A percentile compares a stretch with the other conserved stretches of the same genome.
Conservation (phyloP, 345 rosid genomes). For the Mercurialis annua region DNA sequence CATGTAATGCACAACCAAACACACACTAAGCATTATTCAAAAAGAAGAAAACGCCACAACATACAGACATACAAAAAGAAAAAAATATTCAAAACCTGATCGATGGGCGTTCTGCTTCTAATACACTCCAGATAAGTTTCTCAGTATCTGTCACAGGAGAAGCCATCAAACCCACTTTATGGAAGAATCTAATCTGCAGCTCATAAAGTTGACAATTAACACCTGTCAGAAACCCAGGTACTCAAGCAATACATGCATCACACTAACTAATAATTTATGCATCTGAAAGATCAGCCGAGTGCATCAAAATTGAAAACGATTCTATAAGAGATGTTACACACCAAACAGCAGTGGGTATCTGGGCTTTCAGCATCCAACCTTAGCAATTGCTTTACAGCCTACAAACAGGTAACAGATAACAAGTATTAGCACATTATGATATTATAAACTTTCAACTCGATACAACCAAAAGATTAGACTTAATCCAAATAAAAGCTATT, state of each 20-base stretch:
- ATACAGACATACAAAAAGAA: not conserved
- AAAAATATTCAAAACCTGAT: slow-evolving; percentile 51
- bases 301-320: not conserved
- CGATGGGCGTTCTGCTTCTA: slow-evolving; percentile 84
- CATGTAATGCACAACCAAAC: not conserved
- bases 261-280: not conserved
- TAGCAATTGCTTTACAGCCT: slow-evolving; percentile 89
- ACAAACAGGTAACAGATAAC: slow-evolving; percentile 13
- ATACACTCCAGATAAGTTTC: slow-evolving; percentile 83
- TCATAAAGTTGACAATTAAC: slow-evolving; percentile 13
- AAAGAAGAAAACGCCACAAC: not conserved
- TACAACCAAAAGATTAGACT: not conserved
- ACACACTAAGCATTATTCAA: slow-evolving; percentile 9
- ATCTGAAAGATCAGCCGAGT: too few species aligned
- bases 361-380: slow-evolving; percentile 85
- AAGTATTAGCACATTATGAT: not conserved
- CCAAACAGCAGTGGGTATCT: slow-evolving; percentile 87
- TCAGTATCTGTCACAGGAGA: slow-evolving; percentile 64
- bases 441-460: too few species aligned
- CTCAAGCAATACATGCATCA: not conserved
- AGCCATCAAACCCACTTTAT: slow-evolving; percentile 55
- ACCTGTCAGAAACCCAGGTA: slow-evolving; percentile 1
- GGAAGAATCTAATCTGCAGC: slow-evolving; percentile 81
- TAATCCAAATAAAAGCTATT: not conserved
- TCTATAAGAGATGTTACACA: slow-evolving; percentile 29